Conservation (phyloP, 2,329 filamentous ascomycete species). For the Endocalyx cinctus region DNA sequence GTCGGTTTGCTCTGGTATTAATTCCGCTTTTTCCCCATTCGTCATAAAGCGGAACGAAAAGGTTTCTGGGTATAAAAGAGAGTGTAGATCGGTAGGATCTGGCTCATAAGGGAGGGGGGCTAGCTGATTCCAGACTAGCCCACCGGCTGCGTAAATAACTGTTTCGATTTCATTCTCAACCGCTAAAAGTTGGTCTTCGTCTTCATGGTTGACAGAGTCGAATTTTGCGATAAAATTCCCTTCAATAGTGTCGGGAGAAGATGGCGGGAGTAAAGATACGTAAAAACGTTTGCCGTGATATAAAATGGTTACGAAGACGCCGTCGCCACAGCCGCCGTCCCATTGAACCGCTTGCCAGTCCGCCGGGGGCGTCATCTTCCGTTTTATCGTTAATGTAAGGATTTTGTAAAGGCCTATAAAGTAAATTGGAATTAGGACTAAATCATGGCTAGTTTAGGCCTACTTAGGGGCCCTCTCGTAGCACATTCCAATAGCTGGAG, state of each 20-base stretch:
- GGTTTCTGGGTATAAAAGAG: constrained; percentile 4
- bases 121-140: constrained; percentile 4
- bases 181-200: constrained; percentile 1
- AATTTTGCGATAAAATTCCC: constrained; percentile 3
- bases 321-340: constrained; percentile 4
- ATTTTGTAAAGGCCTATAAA: no score
- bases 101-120: constrained; percentile 1
- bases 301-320: constrained; percentile 4
- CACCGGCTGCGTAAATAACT: constrained; percentile 3
- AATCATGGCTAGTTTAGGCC: no score
- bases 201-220: constrained; percentile 2
- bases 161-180: constrained; percentile 4
- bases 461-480: no score
- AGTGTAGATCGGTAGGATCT: constrained; percentile 3
- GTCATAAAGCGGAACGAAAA: constrained; percentile 6
- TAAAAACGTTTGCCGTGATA: constrained; percentile 3
- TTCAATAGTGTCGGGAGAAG: constrained; percentile 3
- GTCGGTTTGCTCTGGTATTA: constrained; percentile 3
- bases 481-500: no score
- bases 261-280: constrained; percentile 4
- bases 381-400: constrained; percentile 3
- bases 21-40: constrained; percentile 4
- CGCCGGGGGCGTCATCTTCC: constrained; percentile 1
- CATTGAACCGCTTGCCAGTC: constrained; percentile 5
- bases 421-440: no score